Evolutionary conservation across 2,329 filamentous ascomycete species (phyloP).

Genomic region (Penicillium sp.): DNA sequence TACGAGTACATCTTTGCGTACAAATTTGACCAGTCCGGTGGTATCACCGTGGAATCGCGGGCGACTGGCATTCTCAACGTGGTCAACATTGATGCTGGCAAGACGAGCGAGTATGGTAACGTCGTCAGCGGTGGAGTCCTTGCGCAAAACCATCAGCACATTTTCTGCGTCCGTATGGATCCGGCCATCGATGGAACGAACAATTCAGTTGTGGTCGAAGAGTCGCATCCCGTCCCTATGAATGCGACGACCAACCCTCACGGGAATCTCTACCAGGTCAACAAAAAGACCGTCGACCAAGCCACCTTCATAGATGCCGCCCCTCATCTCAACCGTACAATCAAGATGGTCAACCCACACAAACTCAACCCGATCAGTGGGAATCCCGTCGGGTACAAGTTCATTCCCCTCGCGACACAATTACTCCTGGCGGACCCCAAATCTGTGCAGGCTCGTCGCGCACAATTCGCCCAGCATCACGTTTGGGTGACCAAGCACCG

Average conservation of each 20-base stretch:
- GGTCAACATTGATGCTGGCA: slow-evolving; percentile 55
- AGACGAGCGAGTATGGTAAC: slow-evolving; percentile 59
- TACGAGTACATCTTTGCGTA: slow-evolving; percentile 47
- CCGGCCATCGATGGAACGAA: slow-evolving; percentile 52
- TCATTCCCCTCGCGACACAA: slow-evolving; percentile 52
- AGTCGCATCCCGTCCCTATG: slow-evolving; percentile 54
- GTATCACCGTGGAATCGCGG: slow-evolving; percentile 59
- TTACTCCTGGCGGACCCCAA: slow-evolving; percentile 50
- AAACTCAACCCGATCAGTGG: slow-evolving; percentile 50
- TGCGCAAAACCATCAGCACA: slow-evolving; percentile 66
- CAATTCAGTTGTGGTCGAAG: slow-evolving; percentile 52
- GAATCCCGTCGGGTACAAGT: slow-evolving; percentile 51
- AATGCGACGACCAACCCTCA: slow-evolving; percentile 48
- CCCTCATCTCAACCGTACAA: slow-evolving; percentile 42
- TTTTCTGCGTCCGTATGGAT: slow-evolving; percentile 62
- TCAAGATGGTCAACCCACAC: slow-evolving; percentile 53
- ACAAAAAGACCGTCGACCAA: slow-evolving; percentile 41
- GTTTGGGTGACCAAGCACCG: slow-evolving; percentile 51
- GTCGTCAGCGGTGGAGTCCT: slow-evolving; percentile 62
- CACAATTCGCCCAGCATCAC: slow-evolving; percentile 52
- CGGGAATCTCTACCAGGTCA: slow-evolving; percentile 47
- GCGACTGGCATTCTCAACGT: slow-evolving; percentile 62
- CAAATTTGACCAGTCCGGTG: slow-evolving; percentile 51
- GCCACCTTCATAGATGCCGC: slow-evolving; percentile 46
- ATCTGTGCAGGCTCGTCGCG: slow-evolving; percentile 47